Percentiles rank a stretch among this genome's conserved stretches.
Conservation (phyloP, 192 early-diverging fungal genomes). For the Lobosporangium transversale region DNA sequence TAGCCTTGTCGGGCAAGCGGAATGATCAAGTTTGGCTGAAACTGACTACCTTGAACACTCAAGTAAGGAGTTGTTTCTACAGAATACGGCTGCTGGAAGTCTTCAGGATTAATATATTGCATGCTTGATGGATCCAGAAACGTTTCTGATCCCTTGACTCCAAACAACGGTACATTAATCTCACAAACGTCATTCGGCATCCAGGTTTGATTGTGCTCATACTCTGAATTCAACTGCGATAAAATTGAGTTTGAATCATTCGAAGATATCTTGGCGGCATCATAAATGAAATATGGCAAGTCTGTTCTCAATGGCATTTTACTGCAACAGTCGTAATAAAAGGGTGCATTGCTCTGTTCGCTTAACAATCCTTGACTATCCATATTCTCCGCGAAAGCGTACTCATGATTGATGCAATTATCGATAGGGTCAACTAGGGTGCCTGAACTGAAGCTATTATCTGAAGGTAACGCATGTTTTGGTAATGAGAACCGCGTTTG, state of each 20-base stretch:
- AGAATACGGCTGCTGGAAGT: too few relatives aligned
- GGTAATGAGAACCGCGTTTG: not conserved
- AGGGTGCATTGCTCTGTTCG: not conserved
- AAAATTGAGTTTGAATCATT: slow-evolving; percentile 12
- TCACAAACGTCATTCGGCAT: too few relatives aligned
- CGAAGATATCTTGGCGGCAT: not conserved
- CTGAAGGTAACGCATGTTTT: not conserved
- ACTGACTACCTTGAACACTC: too few relatives aligned
- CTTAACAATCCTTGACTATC: not conserved
- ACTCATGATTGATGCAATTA: slow-evolving; percentile 13
- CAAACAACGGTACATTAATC: too few relatives aligned
- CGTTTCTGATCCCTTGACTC: too few relatives aligned
- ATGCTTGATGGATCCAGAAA: too few relatives aligned
- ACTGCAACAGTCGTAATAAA: not conserved
- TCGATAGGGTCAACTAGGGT: slow-evolving; percentile 23
- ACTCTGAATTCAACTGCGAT: slow-evolving; percentile 15
- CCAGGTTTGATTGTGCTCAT: slow-evolving; percentile 19
- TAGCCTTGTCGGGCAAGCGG: too few relatives aligned
- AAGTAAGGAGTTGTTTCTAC: too few relatives aligned
- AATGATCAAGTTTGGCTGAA: too few relatives aligned
- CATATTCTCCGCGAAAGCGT: not conserved
- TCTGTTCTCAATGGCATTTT: slow-evolving; percentile 9
- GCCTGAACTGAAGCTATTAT: slow-evolving; percentile 2
- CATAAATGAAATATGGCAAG: slow-evolving; percentile 9
- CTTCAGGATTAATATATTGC: too few relatives aligned